Conservation (phyloP, 352 stramenopile genomes). For the Lagenidium sp. region DNA sequence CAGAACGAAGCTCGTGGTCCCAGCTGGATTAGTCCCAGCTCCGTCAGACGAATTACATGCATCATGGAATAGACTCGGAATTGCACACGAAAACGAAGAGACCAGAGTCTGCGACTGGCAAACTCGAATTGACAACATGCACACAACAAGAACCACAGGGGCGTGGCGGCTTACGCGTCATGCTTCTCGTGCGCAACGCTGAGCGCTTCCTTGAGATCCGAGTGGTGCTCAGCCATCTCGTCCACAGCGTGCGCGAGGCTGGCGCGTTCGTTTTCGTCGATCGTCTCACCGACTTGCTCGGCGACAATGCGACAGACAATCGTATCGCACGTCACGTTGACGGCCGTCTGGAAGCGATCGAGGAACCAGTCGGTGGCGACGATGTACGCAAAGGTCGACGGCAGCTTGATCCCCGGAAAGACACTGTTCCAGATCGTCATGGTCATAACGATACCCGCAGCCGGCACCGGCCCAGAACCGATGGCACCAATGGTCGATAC, state of each 20-base stretch:
- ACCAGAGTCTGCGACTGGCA: no score
- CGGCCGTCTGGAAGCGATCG: slow-evolving; percentile 42
- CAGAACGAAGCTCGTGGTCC: no score
- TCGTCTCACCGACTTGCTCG: slow-evolving; percentile 16
- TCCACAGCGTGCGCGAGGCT: slow-evolving; percentile 11
- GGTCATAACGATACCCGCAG: slow-evolving; percentile 24
- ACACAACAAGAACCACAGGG: no score
- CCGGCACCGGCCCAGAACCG: slow-evolving; percentile 20
- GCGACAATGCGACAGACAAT: slow-evolving; percentile 51
- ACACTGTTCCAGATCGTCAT: slow-evolving; percentile 32
- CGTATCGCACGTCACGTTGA: slow-evolving; percentile 54
- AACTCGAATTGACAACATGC: no score
- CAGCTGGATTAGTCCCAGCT: no score
- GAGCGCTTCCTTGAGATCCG: slow-evolving; percentile 13
- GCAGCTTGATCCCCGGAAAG: slow-evolving; percentile 21
- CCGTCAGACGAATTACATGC: no score
- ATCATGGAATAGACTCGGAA: no score
- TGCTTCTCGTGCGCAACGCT: no score
- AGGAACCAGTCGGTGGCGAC: slow-evolving; percentile 54
- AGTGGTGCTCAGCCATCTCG: slow-evolving; percentile 5
- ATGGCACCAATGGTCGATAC: slow-evolving; percentile 20
- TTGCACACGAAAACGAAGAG: no score
- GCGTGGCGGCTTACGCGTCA: no score
- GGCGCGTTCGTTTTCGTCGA: slow-evolving; percentile 15
- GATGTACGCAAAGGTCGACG: slow-evolving; percentile 40